Evolutionary conservation across 148 eudicot genomes (phyloP), one percentile per base, ranked within the genome.

Genomic region (Talinum fruticosum): DNA sequence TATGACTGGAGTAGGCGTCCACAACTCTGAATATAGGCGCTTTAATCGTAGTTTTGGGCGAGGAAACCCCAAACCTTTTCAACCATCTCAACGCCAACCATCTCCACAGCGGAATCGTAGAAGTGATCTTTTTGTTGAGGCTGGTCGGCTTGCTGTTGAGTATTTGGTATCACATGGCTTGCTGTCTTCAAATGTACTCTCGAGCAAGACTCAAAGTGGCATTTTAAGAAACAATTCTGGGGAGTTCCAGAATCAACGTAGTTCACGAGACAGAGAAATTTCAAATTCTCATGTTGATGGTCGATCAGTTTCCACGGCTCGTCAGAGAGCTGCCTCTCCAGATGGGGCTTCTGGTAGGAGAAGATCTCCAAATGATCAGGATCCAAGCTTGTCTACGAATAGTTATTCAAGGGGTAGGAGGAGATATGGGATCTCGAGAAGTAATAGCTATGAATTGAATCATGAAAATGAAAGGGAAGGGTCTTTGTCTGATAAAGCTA

Each of bases 81-180:
- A 61, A 62, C 30, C 75, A 29, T 83, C 83, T 74, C 88, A 83
- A 69, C 83, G 74, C 37, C 76, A 73, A 14, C 74, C 73, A 64
- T 82, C 85, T 5, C 79, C 87, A 2, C 83, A 75, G 71, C 81
- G 81, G 8, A 71, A 83, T 8, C 88, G 86, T n/a, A 84, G 77
- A 76, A 73, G 88, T 34, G 93, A 93, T 75, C 78, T 93, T 73
- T 93, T 96, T 59, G 51, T 89, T 53, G 98, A 93, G 85, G 99
- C 99, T 23, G 99, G 99, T 78, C 86, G 83, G 44, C 80, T 93
- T 74, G 99, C 99, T 1, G 86, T 91, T 65, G 97, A 93, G 68
- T 96, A 93, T 88, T 84, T 96, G 84, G 87, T 88, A 68, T 74
- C 95, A 34, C 89, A 85, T 76, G 98, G 98, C 6, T 57, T 93